Base-by-base conservation (phyloP, 1,284 basidiomycete genomes). In the Cystobasidium pallidum region DNA sequence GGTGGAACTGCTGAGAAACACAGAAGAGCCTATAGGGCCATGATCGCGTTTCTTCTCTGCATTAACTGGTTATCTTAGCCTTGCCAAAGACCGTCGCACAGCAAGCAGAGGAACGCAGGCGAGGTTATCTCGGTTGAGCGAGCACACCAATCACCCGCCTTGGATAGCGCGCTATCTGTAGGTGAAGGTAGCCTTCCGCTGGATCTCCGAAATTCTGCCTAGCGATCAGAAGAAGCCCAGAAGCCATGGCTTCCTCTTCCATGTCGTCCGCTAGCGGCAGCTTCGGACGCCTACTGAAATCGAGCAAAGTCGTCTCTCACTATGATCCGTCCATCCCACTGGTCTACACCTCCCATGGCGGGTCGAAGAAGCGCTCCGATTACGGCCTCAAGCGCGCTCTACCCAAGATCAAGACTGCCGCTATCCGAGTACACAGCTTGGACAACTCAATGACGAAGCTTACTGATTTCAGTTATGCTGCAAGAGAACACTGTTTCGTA, bases 361-460 rank as follows among this genome's bases (percentile, higher is more conserved):
- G 68, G 13, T 71, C 68, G 36, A 51, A 47, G 49, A 71, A 71
- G 61, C 68, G 68, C 41, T 71, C 68, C 45, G 68, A 71, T 49
- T 71, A 62, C 52, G 68, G 68, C 47, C 59, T 71, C 58, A 71
- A 71, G 61, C 68, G 68, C 19, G 68, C 68, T 15, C 51, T 71
- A 15, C 68, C 68, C 10, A 41, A 54, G 26, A 52, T 71, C 47
- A 63, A 28, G 36, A 63, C 59, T 8, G 57, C 68, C 15, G 68
- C 68, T 36, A 71, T 71, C 30, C 59, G 68, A 11, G 68, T 71
- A 51, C 59, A 63, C 28, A 59, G 59, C 32, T 51, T 71, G 43
- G 68, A 71, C 68, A 63, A 41, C 26, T 61, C 59, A 19, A 32
- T 51, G 34, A 71, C 68, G 2, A 71, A 71, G 52, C 61, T 71